Base-by-base conservation (phyloP, 257 asterid genomes). In the Agastache rugosa region DNA sequence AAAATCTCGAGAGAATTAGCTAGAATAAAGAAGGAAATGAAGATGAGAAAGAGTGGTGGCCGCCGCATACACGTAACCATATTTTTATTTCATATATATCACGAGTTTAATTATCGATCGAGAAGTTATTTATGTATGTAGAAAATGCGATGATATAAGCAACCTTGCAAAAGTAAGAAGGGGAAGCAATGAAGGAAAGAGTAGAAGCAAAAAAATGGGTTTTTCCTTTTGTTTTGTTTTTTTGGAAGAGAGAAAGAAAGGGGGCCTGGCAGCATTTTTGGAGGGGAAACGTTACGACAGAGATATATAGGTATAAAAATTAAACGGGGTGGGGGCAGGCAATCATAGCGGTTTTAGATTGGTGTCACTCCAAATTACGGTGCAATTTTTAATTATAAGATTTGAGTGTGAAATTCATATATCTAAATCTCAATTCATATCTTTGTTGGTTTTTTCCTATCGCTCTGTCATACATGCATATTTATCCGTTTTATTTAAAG, bases 201-300 rank as follows among this genome's bases (percentile, higher is more conserved):
- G 80, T 75, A 54, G 82, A 77, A 82, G 84, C 82, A 75, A 76
- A 45, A 79, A 47, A 8, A 47, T 51, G 59, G 62, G 6, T 63
- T 12, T 47, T 23, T 60, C 6, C 48, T 64, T 15, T 39, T 6
- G 41, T 6, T 5, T 35, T 5, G 41, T 1, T 31, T 50, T n/a
- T 37, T 63, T 1, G 47, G 12, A 0, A 42, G 0, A 14, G 15
- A 47, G 17, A 47, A 14, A 15, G 1, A 4, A 15, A 47, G 53
- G 53, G 53, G 53, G 53, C 53, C 53, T 47, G 53, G 53, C 53
- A 53, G 51, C 75, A 79, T 14, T 75, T 63, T 56, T 62, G 35
- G 25, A 59, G 72, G 67, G 67, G 73, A 71, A 77, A 72, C n/a
- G n/a, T n/a, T n/a, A n/a, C 78, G 81, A 83, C 81, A 75, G 61